Evolutionary conservation across 2,329 filamentous ascomycete genomes (phyloP).

Genomic region (Fusarium mexicanum): DNA sequence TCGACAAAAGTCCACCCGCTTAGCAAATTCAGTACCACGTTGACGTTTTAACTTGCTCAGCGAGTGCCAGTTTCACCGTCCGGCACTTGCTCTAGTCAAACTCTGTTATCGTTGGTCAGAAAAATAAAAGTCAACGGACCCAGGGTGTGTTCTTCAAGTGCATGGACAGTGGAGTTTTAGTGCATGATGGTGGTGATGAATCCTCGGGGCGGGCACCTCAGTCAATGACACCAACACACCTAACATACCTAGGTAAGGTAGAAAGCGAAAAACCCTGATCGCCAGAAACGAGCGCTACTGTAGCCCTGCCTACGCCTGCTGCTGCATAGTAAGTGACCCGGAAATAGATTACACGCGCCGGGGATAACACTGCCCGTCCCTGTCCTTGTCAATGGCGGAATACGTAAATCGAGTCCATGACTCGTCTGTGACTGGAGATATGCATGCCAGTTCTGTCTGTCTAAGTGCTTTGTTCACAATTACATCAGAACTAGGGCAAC

Average conservation of each 20-base stretch:
- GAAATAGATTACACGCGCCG: slow-evolving; percentile 31
- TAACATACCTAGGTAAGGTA: not conserved
- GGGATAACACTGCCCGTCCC: slow-evolving; percentile 19
- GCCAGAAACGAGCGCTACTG: slow-evolving; percentile 18
- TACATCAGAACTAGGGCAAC: not conserved
- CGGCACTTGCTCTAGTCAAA: slow-evolving; percentile 22
- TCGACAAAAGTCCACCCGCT: slow-evolving; percentile 4
- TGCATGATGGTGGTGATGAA: slow-evolving; percentile 9
- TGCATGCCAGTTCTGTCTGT: not conserved
- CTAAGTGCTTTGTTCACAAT: slow-evolving; percentile 10
- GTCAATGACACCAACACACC: slow-evolving; percentile 24
- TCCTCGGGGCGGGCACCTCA: not conserved
- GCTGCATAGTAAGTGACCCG: not conserved
- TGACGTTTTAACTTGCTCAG: slow-evolving; percentile 6
- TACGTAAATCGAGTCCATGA: slow-evolving; percentile 19
- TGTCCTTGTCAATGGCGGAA: not conserved
- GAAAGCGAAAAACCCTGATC: slow-evolving; percentile 33
- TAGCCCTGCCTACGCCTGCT: not conserved
- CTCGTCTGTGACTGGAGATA: not conserved
- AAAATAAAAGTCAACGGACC: not conserved
- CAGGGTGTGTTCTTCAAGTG: slow-evolving; percentile 9
- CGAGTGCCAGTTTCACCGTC: slow-evolving; percentile 3
- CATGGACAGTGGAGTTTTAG: not conserved
- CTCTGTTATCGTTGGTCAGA: not conserved
- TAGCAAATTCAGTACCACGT: not conserved